Conservation (phyloP, 768 basidiomycete species). For the Agaricus bisporus region DNA sequence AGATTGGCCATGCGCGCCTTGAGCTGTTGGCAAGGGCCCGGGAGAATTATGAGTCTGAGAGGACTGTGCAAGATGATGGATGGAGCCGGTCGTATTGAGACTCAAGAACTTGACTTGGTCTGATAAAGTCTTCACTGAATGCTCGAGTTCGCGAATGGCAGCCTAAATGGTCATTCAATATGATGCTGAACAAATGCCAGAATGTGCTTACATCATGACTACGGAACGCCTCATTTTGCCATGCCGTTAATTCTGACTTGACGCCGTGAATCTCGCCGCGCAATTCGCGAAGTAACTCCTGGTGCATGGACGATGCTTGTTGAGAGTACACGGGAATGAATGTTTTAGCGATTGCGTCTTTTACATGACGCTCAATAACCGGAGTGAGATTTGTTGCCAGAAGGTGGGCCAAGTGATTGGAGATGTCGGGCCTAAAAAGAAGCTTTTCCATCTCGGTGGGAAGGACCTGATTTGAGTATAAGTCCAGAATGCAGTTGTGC, state of each 20-base stretch:
- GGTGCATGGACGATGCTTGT: slow-evolving; percentile 71
- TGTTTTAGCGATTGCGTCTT: slow-evolving; percentile 67
- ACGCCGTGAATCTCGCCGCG: slow-evolving; percentile 68
- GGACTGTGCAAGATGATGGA: slow-evolving; percentile 32
- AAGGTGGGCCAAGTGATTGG: slow-evolving; percentile 69
- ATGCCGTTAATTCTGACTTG: slow-evolving; percentile 73
- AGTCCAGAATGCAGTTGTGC: slow-evolving; percentile 3
- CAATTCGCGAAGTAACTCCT: slow-evolving; percentile 72
- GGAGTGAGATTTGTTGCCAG: slow-evolving; percentile 70
- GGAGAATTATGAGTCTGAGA: slow-evolving; percentile 37
- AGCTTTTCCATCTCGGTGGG: slow-evolving; percentile 78
- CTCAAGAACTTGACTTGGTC: slow-evolving; percentile 81
- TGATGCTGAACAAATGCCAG: neutral
- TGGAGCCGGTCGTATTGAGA: slow-evolving; percentile 38
- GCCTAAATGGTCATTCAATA: slow-evolving; percentile 32
- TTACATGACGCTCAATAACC: slow-evolving; percentile 74
- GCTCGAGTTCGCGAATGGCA: slow-evolving; percentile 76
- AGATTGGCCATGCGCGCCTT: slow-evolving; percentile 27
- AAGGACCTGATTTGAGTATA: slow-evolving; percentile 44
- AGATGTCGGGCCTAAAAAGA: slow-evolving; percentile 69
- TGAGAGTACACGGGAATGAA: slow-evolving; percentile 74
- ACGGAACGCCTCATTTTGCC: slow-evolving; percentile 76
- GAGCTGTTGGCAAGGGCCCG: slow-evolving; percentile 28
- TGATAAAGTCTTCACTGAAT: slow-evolving; percentile 63
- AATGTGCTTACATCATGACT: slow-evolving; percentile 61